These are phyloP conservation scores for Knufia fluminis DNA, from an alignment of 2,329 filamentous ascomycete species.

Conservation along the genomic window DNA sequence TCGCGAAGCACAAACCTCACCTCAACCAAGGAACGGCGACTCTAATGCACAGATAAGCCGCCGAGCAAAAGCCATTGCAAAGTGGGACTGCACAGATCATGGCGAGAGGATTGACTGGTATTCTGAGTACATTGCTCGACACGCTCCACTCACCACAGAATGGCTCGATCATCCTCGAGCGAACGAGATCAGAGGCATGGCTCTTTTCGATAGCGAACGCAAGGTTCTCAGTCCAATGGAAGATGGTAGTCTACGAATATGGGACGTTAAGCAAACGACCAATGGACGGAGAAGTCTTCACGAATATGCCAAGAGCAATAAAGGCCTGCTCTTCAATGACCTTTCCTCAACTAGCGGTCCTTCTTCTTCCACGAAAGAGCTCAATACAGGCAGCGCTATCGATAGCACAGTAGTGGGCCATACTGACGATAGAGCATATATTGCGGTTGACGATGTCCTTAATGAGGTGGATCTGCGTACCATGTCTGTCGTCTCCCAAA, in stretches of 20 bases:
- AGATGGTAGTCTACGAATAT: slow-evolving; percentile 78
- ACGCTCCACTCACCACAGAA: slow-evolving; percentile 61
- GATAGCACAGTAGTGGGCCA: slow-evolving; percentile 78
- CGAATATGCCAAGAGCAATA: slow-evolving; percentile 55
- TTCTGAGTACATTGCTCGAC: slow-evolving; percentile 74
- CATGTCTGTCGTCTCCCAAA: slow-evolving; percentile 57
- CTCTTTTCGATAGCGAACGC: slow-evolving; percentile 31
- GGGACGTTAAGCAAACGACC: slow-evolving; percentile 56
- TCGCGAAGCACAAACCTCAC: neutral
- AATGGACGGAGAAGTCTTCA: slow-evolving; percentile 48
- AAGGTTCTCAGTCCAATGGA: slow-evolving; percentile 55
- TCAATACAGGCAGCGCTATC: slow-evolving; percentile 46
- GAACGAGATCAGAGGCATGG: slow-evolving; percentile 25
- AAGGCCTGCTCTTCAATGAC: slow-evolving; percentile 54
- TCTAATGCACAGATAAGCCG: slow-evolving; percentile 30
- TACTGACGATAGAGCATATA: slow-evolving; percentile 57
- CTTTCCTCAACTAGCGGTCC: slow-evolving; percentile 33
- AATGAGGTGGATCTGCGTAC: slow-evolving; percentile 75
- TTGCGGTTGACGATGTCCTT: slow-evolving; percentile 67
- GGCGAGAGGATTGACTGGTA: slow-evolving; percentile 73
- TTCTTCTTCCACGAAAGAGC: slow-evolving; percentile 20
- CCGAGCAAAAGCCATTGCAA: slow-evolving; percentile 54
- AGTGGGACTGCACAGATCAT: slow-evolving; percentile 74
- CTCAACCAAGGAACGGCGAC: slow-evolving; percentile 23
- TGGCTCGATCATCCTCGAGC: slow-evolving; percentile 50